Percentiles rank a stretch among this genome's conserved stretches.
Conservation (phyloP, 768 basidiomycete genomes). For the Auricularia sp. region DNA sequence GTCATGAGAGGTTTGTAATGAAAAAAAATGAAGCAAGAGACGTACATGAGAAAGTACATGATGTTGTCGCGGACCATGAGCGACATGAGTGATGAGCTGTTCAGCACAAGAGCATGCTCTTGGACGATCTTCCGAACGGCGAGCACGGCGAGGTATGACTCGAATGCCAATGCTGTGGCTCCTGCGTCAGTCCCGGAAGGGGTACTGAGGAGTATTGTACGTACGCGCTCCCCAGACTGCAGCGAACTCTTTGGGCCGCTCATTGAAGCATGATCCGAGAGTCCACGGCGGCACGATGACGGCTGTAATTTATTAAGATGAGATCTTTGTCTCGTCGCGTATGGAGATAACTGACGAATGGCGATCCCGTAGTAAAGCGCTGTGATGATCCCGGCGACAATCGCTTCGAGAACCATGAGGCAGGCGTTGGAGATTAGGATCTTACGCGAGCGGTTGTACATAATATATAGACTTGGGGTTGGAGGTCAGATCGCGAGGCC, state of each 20-base stretch:
- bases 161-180: background rate
- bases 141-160: background rate
- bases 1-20: too few species aligned
- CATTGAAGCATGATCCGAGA: background rate
- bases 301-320: background rate
- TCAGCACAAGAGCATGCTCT: background rate
- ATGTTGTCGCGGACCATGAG: slow-evolving; percentile 1
- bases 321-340: background rate
- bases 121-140: background rate
- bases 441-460: background rate
- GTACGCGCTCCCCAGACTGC: background rate
- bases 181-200: background rate
- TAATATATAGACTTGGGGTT: background rate
- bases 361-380: background rate
- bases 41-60: background rate
- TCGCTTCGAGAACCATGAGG: background rate
- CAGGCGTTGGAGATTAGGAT: background rate
- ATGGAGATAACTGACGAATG: background rate
- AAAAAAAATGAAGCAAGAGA: background rate
- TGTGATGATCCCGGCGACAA: background rate
- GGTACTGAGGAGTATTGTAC: background rate
- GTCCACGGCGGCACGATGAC: background rate
- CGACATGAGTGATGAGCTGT: background rate
- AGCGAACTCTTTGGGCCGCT: background rate
- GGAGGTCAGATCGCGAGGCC: background rate